Base-by-base conservation (phyloP, 192 early-diverging fungal species). In the Coemansia sp. region DNA sequence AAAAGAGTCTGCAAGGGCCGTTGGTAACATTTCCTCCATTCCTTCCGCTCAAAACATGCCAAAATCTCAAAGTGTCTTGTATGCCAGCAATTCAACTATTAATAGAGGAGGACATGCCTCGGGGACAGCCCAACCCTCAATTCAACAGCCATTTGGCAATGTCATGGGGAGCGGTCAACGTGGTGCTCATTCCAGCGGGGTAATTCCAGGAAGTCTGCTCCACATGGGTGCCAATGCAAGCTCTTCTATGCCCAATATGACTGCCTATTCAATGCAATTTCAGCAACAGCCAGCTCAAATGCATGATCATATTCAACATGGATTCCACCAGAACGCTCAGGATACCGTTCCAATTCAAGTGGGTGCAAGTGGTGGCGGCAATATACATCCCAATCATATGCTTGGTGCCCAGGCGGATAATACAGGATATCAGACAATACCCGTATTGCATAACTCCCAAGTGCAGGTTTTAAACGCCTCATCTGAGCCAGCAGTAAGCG, bases 241-340 rank as follows among this genome's bases (percentile, higher is more conserved):
- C 19, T 67, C 73, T 26, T 81, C 79, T 6, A 72, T 81, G 79
- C 74, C 79, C 8, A 76, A 73, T 39, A 74, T 82, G 45, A 68
- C 74, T 42, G 66, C 56, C 57, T 50, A 68, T 44, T 61, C 67
- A 13, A 56, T 68, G 53, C 72, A 64, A 21, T 18, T 57, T 19
- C 68, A 69, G 60, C 59, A 69, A 16, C 43, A 57, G 40, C 66
- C 23, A 19, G 5, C 50, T 23, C 50, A 53, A 53, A 19, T 18
- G 4, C 15, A n/a, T 16, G 48, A 50, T 7, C 15, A n/a, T 50
- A 16, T 50, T n/a, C 48, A 50, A 6, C 15, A 13, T 16, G 48
- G 48, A 50, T 56, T 18, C 54, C 56, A 26, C 2, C 56, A 56
- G 15, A 13, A 8, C 56, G 23, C 56, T 9, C 26, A 26, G 21